Base-by-base conservation (phyloP, 2,329 filamentous ascomycete genomes). In the Xylaria sp. region DNA sequence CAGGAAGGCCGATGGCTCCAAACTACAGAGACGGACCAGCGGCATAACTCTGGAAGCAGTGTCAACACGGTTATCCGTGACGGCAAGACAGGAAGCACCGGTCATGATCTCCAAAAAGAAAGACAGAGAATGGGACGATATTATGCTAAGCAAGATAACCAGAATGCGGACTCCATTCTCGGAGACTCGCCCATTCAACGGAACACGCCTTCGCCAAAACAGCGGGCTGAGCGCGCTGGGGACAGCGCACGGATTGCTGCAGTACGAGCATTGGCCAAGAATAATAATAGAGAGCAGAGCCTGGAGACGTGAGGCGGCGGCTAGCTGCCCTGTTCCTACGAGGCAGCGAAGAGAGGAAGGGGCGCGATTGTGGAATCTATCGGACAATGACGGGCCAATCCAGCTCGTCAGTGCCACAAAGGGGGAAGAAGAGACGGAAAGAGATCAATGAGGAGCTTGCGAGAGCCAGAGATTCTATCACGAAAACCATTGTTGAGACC, bases 1-100 rank as follows among this genome's bases (percentile, higher is more conserved):
- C 41, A 29, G 39, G 44, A 53, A 38, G 48, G 52, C 20, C 21
- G 17, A 26, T 38, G 19, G n/a, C 7, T n/a, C 11, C 24, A 39
- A 46, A 26, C 45, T 4, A 19, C 26, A n/a, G 43, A 39, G 50
- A 20, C 19, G 13, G 26, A 7, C 37, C 7, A 19, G 21, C 17
- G 34, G 13, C 50, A 43, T 21, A 24, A 39, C 7, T 52, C 39
- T 39, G 40, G 44, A 9, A 50, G 48, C 24, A 59, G 52, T 39
- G 37, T 39, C 24, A 47, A 55, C 22, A 54, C 51, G 7, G 49
- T 44, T 42, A 41, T 54, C 17, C 41, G 26, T 19, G n/a, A 29
- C 19, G 26, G 19, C 20, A 29, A 47, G 24, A 21, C 44, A 5
- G n/a, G 2, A 21, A 19, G 34, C 22, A 26, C 40, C 39, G 26